Evolutionary conservation across 2,329 filamentous ascomycete genomes (phyloP).

Genomic region (Albifimbria verrucaria): DNA sequence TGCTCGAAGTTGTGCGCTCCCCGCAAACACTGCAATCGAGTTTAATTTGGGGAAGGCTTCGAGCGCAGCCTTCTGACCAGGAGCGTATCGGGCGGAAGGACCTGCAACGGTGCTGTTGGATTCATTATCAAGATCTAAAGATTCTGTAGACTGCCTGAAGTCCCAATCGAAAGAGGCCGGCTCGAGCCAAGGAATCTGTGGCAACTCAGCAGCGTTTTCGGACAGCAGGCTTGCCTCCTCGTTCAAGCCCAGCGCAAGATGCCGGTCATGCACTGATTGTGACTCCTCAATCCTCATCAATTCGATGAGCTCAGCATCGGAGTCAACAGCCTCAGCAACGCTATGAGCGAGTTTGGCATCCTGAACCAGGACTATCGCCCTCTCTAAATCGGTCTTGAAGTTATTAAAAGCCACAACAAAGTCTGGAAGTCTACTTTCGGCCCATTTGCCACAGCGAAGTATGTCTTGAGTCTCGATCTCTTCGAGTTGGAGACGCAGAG

Average conservation of each 20-base stretch:
- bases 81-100: neutral
- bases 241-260: neutral
- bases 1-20: neutral
- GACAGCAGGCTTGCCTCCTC: neutral
- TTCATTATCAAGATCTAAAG: neutral
- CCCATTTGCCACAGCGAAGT: conserved; percentile 5
- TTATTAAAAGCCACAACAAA: conserved; percentile 6
- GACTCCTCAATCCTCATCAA: neutral
- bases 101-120: neutral
- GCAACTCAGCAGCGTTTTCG: neutral
- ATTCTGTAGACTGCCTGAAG: neutral
- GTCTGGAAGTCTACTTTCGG: conserved; percentile 5
- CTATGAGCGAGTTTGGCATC: conserved; percentile 8
- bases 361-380: conserved; percentile 2
- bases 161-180: neutral
- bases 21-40: neutral
- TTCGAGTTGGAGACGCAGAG: neutral
- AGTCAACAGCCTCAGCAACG: conserved; percentile 8
- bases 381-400: conserved; percentile 6
- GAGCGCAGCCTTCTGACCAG: neutral
- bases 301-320: conserved; percentile 6
- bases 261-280: neutral
- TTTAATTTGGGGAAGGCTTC: neutral
- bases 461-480: neutral
- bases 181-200: neutral